Evolutionary conservation across 1,284 basidiomycete genomes (phyloP), one percentile per base, ranked within the genome.

Genomic region (Limonomyces culmigenus): DNA sequence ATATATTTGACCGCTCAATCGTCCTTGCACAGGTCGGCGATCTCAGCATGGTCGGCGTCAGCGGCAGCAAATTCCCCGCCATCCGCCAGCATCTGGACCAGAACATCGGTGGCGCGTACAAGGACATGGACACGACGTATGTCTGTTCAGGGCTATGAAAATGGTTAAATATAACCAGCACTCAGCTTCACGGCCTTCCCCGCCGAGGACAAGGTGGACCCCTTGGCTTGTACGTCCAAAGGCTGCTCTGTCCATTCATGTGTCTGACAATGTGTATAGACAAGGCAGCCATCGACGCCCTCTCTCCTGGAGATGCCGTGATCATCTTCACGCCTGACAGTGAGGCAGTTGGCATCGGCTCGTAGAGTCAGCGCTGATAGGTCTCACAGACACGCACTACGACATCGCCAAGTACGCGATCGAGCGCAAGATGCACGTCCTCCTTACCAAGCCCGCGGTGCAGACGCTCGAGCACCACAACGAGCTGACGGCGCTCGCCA

Each of bases 401-500:
- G 70, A 75, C 17, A 93, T 93, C 49, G 73, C 85, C 12, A 58
- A 78, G 34, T 86, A 88, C 47, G 89, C 89, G 3, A 77, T 93
- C 33, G 73, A 88, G 53, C 73, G 65, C 16, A 76, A 76, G 2
- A 60, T 91, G 37, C 89, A 93, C 53, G 88, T 93, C 30, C 67
- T 93, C 33, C 73, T 93, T 41, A 95, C 89, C 36, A 95, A 93
- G 55, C 89, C 89, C 1, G 89, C 88, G 1, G 88, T 86, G 0
- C 80, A 95, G 50, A 66, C 83, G 19, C 67, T 95, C 29, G 63
- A 70, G 38, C 76, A 93, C 51, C 89, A 95, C 56, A 75, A 74
- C 43, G 67, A 70, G 20, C 67, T 93, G 35, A 74, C 87, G 39
- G 63, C 69, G 29, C 69, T 75, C 1, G 86, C 88, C 8, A 70